Evolutionary conservation across 2,329 filamentous ascomycete species (phyloP), one percentile per base, ranked within the genome.

Genomic region (Botryosphaeria dothidea): DNA sequence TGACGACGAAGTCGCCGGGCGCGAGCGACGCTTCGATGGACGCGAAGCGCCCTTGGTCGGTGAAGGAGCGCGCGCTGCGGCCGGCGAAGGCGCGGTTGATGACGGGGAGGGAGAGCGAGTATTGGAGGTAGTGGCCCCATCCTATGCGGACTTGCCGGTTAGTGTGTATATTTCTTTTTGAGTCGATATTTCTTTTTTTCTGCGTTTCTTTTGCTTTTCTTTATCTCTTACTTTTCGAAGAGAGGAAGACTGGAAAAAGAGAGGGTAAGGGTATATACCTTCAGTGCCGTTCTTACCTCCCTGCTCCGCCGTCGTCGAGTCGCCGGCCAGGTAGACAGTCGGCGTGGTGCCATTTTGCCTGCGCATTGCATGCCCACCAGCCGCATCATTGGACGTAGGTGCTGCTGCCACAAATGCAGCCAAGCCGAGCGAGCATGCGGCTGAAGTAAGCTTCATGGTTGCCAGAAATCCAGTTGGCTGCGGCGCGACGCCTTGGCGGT

Each of bases 21-120:
- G 83, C 69, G 25, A 90, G 79, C 2, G 80, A 71, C 34, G 81
- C 75, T 52, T 84, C 82, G 61, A 91, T 84, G 0, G 80, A 80
- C 17, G 81, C 75, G 78, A 91, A 92, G 15, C 86, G 86, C 8
- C 85, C 86, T 76, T 92, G 89, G 54, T 86, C 83, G 1, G 84
- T 88, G 77, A 83, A 92, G 23, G 86, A 90, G 52, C 89, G 84
- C 1, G 89, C 88, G 27, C 85, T 88, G 57, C 88, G 86, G 21
- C 90, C 90, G 8, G 82, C 88, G 19, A 90, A 83, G 34, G 90
- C 89, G 62, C 85, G 79, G 80, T 92, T 92, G 68, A 85, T 80
- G 5, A 90, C 83, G 0, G 79, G 75, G 29, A 81, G 72, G 11
- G 80, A 77, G 64, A 85, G 73, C 46, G 81, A 85, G 71, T 85